Conservation (phyloP, 129 eudicot genomes). For the Escallonia herrerae region DNA sequence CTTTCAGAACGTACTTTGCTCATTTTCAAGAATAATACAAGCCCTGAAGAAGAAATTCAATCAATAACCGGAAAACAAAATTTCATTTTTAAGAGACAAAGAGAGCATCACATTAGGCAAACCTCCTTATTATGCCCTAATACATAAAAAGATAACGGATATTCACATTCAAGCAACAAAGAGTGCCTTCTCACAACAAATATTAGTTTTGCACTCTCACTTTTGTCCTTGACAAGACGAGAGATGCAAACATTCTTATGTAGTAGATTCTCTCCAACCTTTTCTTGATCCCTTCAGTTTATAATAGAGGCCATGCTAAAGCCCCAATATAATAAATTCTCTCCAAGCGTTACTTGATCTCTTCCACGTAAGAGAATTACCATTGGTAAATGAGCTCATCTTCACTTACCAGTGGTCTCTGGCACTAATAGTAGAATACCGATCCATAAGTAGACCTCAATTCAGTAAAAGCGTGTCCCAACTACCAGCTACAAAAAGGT, state of each 20-base stretch:
- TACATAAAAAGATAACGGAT: neutral
- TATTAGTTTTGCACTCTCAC: too few species aligned
- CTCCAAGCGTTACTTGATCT: neutral
- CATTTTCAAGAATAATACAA: slow-evolving; percentile 77
- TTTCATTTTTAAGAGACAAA: neutral
- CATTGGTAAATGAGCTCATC: neutral
- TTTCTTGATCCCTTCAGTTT: too few species aligned
- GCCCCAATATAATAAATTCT: neutral
- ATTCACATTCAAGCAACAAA: neutral
- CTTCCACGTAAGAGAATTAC: neutral
- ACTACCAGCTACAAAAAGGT: too few species aligned
- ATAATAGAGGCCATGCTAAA: too few species aligned
- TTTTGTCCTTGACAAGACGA: too few species aligned
- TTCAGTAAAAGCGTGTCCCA: too few species aligned
- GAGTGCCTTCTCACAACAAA: neutral
- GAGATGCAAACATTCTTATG: too few species aligned
- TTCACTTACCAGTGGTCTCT: too few species aligned
- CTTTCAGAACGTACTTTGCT: slow-evolving; percentile 83
- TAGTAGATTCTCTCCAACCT: too few species aligned
- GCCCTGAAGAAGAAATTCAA: slow-evolving; percentile 37
- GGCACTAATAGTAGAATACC: too few species aligned
- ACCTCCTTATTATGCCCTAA: neutral
- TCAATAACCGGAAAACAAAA: neutral
- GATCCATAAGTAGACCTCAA: too few species aligned
- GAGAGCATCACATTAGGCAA: neutral